These are phyloP conservation scores for Coemansia sp. DNA, from an alignment of 192 early-diverging fungal genomes.

Conservation along the genomic window DNA sequence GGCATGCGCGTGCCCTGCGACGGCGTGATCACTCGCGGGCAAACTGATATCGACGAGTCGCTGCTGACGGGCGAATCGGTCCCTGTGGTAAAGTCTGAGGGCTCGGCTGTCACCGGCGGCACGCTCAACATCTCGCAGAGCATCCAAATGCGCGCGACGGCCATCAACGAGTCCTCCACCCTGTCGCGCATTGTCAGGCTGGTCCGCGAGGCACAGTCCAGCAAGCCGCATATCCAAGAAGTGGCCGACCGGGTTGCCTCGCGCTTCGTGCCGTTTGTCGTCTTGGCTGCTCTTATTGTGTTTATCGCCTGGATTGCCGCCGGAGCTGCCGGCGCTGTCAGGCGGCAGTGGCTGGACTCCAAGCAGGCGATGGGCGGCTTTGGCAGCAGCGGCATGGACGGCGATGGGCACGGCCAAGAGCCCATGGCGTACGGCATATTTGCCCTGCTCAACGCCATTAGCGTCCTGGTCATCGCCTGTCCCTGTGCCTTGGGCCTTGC, in stretches of 20 bases:
- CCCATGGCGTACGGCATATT: slow-evolving; percentile 51
- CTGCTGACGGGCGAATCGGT: slow-evolving; percentile 91
- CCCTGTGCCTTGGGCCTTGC: slow-evolving; percentile 95
- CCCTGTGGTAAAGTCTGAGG: slow-evolving; percentile 72
- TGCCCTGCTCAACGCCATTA: slow-evolving; percentile 73
- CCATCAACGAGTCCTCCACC: slow-evolving; percentile 86
- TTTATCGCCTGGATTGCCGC: slow-evolving; percentile 75
- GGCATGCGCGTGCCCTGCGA: slow-evolving; percentile 66
- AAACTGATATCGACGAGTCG: slow-evolving; percentile 79
- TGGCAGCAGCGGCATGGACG: slow-evolving; percentile 1
- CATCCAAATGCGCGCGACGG: slow-evolving; percentile 77
- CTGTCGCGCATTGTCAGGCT: slow-evolving; percentile 89
- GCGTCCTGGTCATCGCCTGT: slow-evolving; percentile 96
- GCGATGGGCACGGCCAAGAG: slow-evolving; percentile 12
- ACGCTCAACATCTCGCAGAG: slow-evolving; percentile 85
- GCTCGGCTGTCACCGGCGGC: slow-evolving; percentile 81
- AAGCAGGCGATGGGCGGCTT: slow-evolving; percentile 52
- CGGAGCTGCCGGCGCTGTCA: slow-evolving; percentile 36
- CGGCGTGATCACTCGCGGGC: slow-evolving; percentile 42
- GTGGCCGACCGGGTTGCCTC: slow-evolving; percentile 86
- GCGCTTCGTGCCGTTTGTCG: slow-evolving; percentile 88
- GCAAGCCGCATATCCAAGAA: slow-evolving; percentile 91
- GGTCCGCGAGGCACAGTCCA: slow-evolving; percentile 90
- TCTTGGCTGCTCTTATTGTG: slow-evolving; percentile 70
- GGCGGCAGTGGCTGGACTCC: slow-evolving; percentile 30